Evolutionary conservation across 75 land plant species (phyloP), one percentile per base, ranked within the genome.

Genomic region (Ceratopteris richardii): DNA sequence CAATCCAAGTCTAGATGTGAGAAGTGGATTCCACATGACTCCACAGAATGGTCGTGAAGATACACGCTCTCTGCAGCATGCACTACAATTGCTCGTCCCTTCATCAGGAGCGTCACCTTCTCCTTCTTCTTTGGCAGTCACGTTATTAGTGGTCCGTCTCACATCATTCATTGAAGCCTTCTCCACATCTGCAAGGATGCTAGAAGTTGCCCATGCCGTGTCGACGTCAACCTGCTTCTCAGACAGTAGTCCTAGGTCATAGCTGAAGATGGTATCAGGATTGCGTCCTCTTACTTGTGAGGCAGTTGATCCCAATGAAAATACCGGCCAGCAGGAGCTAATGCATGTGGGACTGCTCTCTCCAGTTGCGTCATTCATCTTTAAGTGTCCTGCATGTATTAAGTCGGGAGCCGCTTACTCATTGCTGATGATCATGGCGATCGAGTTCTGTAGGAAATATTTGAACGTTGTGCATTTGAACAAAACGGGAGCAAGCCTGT

Each of bases 11-110:
- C 54, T 52, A 4, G 54, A 52, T 4, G 29, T 52, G 24, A 52
- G 28, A 26, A 52, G 54, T 24, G 54, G 54, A 26, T 52, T 52
- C 12, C 54, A 52, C 14, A 52, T 52, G 54, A 52, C 28, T 24
- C 54, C 54, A 52, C 54, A 52, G 2, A 52, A 28, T 1, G 54
- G 25, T 46, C 50, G 50, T 18, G 54, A 24, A 24, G 23, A 25
- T 24, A 28, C 24, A 52, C 4, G 22, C 29, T 14, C 29, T 19
- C 54, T 23, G 27, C 54, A 52, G 22, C 50, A 18, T 46, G 13
- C 17, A 46, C 13, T 6, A 3, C 50, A 33, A 9, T 9, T 9
- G 3, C 9, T 33, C 37, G 3, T 33, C 37, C 9, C 22, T 46
- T n/a, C 50, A 5, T 46, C 13, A 18, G 3, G 22, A 18, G 2